Conservation (phyloP, 306 rosid genomes). For the Sophora flavescens region DNA sequence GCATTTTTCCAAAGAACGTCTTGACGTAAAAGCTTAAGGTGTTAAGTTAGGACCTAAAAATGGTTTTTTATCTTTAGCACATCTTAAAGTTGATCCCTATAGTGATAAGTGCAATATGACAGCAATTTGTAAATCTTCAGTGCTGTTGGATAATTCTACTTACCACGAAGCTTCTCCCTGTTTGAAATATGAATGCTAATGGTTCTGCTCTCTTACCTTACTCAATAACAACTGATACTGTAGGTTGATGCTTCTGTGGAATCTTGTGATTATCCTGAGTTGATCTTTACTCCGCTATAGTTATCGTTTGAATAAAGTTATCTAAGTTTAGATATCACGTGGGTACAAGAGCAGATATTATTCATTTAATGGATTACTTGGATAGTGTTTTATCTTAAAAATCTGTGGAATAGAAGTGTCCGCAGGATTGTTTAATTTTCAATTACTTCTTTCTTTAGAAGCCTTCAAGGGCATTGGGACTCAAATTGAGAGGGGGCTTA, state of each 20-base stretch:
- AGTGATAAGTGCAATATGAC: constrained; percentile 18
- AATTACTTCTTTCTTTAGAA: constrained; percentile 13
- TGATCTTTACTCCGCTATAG: constrained; percentile 11
- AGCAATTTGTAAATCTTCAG: constrained; percentile 28
- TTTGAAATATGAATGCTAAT: constrained; percentile 34
- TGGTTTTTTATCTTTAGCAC: constrained; percentile 28
- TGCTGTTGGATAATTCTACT: constrained; percentile 29
- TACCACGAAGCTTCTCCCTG: constrained; percentile 24
- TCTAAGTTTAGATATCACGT: constrained; percentile 23
- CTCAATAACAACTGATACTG: constrained; percentile 11
- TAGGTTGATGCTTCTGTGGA: constrained; percentile 17
- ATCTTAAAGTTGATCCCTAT: constrained; percentile 30
- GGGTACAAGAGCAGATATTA: constrained; percentile 12
- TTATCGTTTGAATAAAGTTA: constrained; percentile 25
- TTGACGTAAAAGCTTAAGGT: constrained; percentile 33
- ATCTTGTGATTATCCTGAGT: constrained; percentile 1
- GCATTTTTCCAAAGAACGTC: no score
- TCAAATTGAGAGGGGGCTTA: constrained; percentile 20
- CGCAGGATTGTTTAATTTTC: constrained; percentile 6
- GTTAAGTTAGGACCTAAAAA: constrained; percentile 22
- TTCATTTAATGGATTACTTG: not conserved
- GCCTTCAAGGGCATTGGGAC: constrained; percentile 13
- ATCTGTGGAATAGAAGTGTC: constrained; percentile 3
- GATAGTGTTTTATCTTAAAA: not conserved
- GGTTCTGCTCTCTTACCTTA: not conserved